Percentiles rank a stretch among this genome's conserved stretches.
These are phyloP conservation scores for Sphagnum tenellum DNA, from an alignment of 225 moss, liverwort and hornwort genomes.

Conservation along the genomic window DNA sequence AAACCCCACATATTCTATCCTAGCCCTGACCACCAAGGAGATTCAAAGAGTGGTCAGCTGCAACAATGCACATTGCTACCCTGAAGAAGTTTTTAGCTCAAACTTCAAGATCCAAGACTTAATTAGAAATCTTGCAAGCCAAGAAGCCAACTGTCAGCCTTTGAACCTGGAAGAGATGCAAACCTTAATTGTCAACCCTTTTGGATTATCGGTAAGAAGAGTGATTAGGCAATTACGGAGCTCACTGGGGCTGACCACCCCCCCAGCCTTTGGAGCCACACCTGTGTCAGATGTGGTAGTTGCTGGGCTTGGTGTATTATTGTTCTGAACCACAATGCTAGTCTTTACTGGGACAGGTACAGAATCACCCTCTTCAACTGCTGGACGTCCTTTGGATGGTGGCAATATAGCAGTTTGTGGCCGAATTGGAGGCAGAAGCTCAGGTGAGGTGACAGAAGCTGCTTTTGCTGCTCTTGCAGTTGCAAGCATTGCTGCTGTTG, in stretches of 20 bases:
- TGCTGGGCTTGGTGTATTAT: slow-evolving; percentile 69
- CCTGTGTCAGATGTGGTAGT: slow-evolving; percentile 38
- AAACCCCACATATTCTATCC: too few species aligned
- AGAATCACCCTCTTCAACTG: slow-evolving; percentile 40
- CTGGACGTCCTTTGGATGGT: slow-evolving; percentile 23
- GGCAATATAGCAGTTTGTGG: slow-evolving; percentile 12
- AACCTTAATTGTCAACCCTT: slow-evolving; percentile 94
- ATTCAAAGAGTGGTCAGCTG: too few species aligned
- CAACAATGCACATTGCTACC: too few species aligned
- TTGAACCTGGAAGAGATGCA: neutral
- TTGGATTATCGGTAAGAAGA: slow-evolving; percentile 79
- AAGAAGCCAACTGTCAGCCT: too few species aligned
- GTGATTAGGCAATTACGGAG: slow-evolving; percentile 81
- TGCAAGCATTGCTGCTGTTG: slow-evolving; percentile 48
- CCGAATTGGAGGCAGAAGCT: slow-evolving; percentile 28
- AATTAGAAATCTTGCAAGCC: too few species aligned
- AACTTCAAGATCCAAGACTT: too few species aligned
- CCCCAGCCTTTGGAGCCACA: slow-evolving; percentile 37
- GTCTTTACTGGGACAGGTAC: slow-evolving; percentile 18
- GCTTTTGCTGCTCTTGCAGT: slow-evolving; percentile 53
- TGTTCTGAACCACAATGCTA: slow-evolving; percentile 29
- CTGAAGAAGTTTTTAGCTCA: too few species aligned
- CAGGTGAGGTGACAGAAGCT: slow-evolving; percentile 55
- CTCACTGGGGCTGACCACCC: slow-evolving; percentile 52
- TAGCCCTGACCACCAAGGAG: too few species aligned